Base-by-base conservation (phyloP, 805 yeast species). In the Zygosaccharomyces kombuchaensis region DNA sequence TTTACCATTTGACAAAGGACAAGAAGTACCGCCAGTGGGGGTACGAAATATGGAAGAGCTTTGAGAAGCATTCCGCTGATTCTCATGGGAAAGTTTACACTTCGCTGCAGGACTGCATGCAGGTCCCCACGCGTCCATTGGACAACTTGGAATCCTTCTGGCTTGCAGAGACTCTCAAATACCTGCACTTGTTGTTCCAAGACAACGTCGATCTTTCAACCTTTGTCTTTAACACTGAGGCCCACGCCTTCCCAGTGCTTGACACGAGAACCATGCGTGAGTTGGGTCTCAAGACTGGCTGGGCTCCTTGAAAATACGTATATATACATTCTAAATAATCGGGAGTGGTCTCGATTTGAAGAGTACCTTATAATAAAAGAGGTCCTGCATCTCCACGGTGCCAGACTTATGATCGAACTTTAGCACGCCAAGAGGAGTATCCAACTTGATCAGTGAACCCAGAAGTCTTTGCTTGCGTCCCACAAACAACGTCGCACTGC, bases 121-220 rank as follows among this genome's bases (percentile, higher is more conserved):
- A 56, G 2, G 52, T 68, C 6, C 79, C 81, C 27, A 81, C 90
- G 2, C 58, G 61, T 16, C 63, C 62, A 50, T 67, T 75, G 44
- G 93, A 90, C 65, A 87, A 86, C 59, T 78, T 86, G 79, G 96
- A 89, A 66, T 83, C 95, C 16, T 88, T 87, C 72, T 90, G 97
- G 97, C 73, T 87, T 41, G 90, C 96, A 2, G 96, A 90, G 64
- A 90, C 97, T 3, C 74, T 90, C 61, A 90, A 90, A 66, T 90
- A 89, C 66, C 71, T 89, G 34, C 87, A 87, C 58, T 67, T 87
- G 46, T 69, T 88, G 51, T 88, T 88, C 66, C 93, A 86, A 53
- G 85, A 81, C 48, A 73, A 79, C 45, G 67, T 85, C 52, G 88
- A 90, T 25, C 69, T 89, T 54, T 78, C 77, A 38, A 68, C 81